These are phyloP conservation scores for Aspergillus neoniger DNA, from an alignment of 2,329 filamentous ascomycete genomes.

Conservation along the genomic window DNA sequence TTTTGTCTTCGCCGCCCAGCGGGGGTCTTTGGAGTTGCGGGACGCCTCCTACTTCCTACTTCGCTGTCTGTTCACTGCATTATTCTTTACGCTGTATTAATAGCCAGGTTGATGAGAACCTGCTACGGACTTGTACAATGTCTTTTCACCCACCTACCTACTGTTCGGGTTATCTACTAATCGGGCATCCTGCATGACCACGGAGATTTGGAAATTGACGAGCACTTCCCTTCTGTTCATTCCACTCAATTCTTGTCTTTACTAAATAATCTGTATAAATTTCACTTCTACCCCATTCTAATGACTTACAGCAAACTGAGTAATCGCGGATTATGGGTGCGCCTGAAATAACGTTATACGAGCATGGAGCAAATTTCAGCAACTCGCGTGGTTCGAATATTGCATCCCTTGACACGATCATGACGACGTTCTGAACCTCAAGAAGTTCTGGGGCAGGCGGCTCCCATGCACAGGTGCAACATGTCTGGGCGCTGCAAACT, in stretches of 20 bases:
- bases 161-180: neutral
- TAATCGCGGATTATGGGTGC: neutral
- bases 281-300: neutral
- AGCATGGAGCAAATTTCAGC: no score
- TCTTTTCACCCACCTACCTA: neutral
- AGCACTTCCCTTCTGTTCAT: neutral
- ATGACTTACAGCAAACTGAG: neutral
- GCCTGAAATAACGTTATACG: neutral
- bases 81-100: slow-evolving; percentile 34
- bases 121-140: slow-evolving; percentile 2
- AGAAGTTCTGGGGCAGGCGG: neutral
- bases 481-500: no score
- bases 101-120: slow-evolving; percentile 23
- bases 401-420: no score
- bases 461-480: neutral
- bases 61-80: slow-evolving; percentile 18
- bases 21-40: slow-evolving; percentile 31
- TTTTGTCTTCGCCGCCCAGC: neutral
- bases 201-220: neutral
- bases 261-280: neutral
- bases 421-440: no score
- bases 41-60: slow-evolving; percentile 31
- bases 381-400: no score
- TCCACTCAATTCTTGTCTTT: neutral
- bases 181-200: neutral